Evolutionary conservation across 352 stramenopile genomes (phyloP), one percentile per base, ranked within the genome.

Genomic region (Pythium dissimile): DNA sequence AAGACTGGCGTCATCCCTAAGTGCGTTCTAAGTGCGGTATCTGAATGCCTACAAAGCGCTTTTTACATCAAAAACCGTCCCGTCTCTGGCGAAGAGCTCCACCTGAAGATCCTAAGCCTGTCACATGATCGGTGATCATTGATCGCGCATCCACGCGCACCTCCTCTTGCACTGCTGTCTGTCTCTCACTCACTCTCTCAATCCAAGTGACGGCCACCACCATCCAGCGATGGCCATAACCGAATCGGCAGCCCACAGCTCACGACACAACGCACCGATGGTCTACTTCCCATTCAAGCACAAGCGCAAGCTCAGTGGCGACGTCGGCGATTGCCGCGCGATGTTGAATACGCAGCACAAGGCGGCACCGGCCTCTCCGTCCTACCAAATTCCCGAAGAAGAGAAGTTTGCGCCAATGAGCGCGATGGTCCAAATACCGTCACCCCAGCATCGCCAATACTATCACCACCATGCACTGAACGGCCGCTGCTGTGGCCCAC

Each of bases 231-330:
- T n/a, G n/a, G n/a, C 27, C 52, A 59, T 18, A 45, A 18, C 28
- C 44, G 16, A 48, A 54, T 52, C 49, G 18, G 27, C 44, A 18
- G 4, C 16, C 28, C 16, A 2, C 38, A 5, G 5, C 13, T 10
- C 27, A 26, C 35, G 41, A 26, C 26, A 15, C 21, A 47, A n/a
- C n/a, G n/a, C n/a, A n/a, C n/a, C 6, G 10, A 63, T 63, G 55
- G 55, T 57, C n/a, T 57, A 56, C 46, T 34, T 57, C 31, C 46
- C 39, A 13, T 57, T 63, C 16, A 27, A 57, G 20, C 55, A 51
- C 27, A 46, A 63, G 9, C 20, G 18, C 30, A 23, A 28, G 38
- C 35, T 31, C 26, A 26, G 38, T 18, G 38, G 20, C 26, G n/a
- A 13, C 30, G 39, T 41, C 27, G 24, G 12, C 50, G 48, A 49